These are phyloP conservation scores for Scalesia atractyloides DNA, from an alignment of 129 eudicot species.

Conservation along the genomic window DNA sequence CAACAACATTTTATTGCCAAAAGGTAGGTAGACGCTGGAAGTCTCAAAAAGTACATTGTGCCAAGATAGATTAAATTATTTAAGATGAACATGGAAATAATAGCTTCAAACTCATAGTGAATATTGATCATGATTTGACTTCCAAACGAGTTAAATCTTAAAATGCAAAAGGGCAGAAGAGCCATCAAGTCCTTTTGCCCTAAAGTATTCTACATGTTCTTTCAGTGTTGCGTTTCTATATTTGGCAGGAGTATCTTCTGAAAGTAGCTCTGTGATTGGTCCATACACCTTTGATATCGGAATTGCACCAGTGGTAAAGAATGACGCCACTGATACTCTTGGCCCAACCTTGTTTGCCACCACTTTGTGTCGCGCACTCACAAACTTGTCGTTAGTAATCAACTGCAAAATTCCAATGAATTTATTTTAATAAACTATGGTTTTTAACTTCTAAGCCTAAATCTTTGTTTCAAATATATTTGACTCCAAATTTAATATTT, in stretches of 20 bases:
- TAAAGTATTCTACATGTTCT: slow-evolving; percentile 14
- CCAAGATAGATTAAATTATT: background rate
- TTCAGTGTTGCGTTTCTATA: slow-evolving; percentile 40
- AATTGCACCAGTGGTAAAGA: background rate
- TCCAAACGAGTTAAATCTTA: slow-evolving; percentile 29
- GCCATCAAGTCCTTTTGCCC: slow-evolving; percentile 32
- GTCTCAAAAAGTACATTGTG: too few species aligned
- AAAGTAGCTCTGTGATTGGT: slow-evolving; percentile 55
- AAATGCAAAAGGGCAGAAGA: slow-evolving; percentile 37
- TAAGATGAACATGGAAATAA: background rate
- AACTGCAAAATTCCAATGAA: slow-evolving; percentile 34
- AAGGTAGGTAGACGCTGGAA: too few species aligned
- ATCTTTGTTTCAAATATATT: too few species aligned
- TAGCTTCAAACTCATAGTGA: background rate
- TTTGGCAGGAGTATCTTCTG: slow-evolving; percentile 48
- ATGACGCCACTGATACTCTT: background rate
- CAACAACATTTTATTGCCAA: too few species aligned
- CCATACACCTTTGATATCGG: slow-evolving; percentile 19
- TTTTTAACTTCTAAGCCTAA: too few species aligned
- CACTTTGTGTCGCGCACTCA: slow-evolving; percentile 51
- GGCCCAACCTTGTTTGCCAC: background rate
- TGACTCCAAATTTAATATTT: too few species aligned
- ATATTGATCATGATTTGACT: background rate
- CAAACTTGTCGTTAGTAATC: slow-evolving; percentile 55
- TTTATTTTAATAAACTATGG: too few species aligned